Evolutionary conservation across 306 rosid species (phyloP).

Genomic region (Lablab purpureus): DNA sequence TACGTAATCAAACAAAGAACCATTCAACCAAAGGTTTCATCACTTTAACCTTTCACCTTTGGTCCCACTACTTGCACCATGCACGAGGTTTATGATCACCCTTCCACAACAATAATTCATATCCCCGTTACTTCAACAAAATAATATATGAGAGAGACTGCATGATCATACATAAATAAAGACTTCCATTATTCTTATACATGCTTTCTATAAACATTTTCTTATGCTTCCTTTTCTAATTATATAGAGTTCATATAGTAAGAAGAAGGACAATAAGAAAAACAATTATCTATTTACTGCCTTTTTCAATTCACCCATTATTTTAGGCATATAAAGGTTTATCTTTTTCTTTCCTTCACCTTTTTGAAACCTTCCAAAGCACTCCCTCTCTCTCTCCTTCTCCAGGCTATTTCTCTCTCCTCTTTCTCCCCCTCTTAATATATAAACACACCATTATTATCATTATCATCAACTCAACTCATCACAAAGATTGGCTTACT

Average conservation of each 20-base stretch:
- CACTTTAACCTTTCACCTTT: slow-evolving; percentile 47
- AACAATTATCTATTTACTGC: slow-evolving; percentile 54
- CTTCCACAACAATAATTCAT: slow-evolving; percentile 50
- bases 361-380: slow-evolving; percentile 63
- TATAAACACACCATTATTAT: slow-evolving; percentile 46
- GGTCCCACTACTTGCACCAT: slow-evolving; percentile 61
- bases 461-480: slow-evolving; percentile 46
- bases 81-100: slow-evolving; percentile 43
- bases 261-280: slow-evolving; percentile 63
- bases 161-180: background rate
- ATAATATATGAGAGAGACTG: slow-evolving; percentile 52
- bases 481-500: slow-evolving; percentile 41
- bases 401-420: slow-evolving; percentile 67
- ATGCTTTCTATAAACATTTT: background rate
- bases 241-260: slow-evolving; percentile 41
- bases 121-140: slow-evolving; percentile 19
- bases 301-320: slow-evolving; percentile 56
- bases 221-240: background rate
- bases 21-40: slow-evolving; percentile 48
- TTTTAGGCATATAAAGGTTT: slow-evolving; percentile 50
- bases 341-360: slow-evolving; percentile 53
- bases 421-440: slow-evolving; percentile 30
- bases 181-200: background rate
- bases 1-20: slow-evolving; percentile 54
- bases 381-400: slow-evolving; percentile 55